Evolutionary conservation across 306 rosid genomes (phyloP), one percentile per base, ranked within the genome.

Genomic region (Cucumis cinereus): DNA sequence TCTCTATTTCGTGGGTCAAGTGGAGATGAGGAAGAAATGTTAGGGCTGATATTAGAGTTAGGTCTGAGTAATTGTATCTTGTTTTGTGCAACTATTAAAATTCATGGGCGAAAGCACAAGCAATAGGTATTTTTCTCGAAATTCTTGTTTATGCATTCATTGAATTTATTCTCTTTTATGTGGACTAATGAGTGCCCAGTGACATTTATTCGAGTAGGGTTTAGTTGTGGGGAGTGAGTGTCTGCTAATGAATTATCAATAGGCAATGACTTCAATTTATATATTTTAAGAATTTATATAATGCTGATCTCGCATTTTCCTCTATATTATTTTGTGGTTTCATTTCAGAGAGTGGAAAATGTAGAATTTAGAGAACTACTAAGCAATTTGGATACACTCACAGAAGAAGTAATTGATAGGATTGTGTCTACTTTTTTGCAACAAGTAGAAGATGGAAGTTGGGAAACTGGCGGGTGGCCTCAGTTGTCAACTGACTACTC

Each of bases 381-480:
- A 9, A 77, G 84, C 61, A 76, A 86, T 45, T 38, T 75, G 73
- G 91, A 90, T 20, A 55, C 82, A 0, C 86, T 93, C 50, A 33
- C 91, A 4, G 96, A 88, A 76, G 95, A 88, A 79, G 52, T 78
- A 73, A 85, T 93, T 69, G 96, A 93, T 70, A 63, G 59, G 43
- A 80, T 77, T 17, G 79, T 89, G 26, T 40, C 78, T 33, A 82
- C 67, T 38, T 93, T 93, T 77, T 75, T 93, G 61, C 83, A 89
- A 78, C 91, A 93, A 88, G 96, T 85, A 73, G 93, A 87, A 79
- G 93, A 89, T 43, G 97, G 93, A 81, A 87, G 81, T 15, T 91
- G 97, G 98, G 67, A 79, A 77, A 84, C 97, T 33, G 91, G 88
- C 10, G 93, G 95, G 38, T 93, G 98, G 98, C 97, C 97, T 54